Percentiles rank a stretch among this genome's conserved stretches.
Evolutionary conservation across 2,329 filamentous ascomycete genomes (phyloP).

Genomic region (Cercospora janseana): DNA sequence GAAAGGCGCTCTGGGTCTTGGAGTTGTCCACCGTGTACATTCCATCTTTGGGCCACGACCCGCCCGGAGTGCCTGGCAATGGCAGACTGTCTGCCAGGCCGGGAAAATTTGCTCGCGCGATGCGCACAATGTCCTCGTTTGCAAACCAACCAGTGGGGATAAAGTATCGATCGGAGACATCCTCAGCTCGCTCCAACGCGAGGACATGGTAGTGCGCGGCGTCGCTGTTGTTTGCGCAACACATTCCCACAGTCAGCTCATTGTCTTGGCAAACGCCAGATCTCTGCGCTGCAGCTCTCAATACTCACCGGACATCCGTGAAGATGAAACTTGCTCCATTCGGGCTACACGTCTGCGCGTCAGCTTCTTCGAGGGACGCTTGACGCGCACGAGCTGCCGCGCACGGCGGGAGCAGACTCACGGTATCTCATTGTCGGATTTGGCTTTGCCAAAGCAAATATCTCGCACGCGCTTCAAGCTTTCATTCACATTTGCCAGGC

Average conservation of each 20-base stretch:
- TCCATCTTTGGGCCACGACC: conserved; percentile 1
- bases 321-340: conserved; percentile 7
- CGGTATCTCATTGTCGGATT: conserved; percentile 5
- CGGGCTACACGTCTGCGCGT: neutral
- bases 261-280: too few species aligned
- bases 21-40: conserved; percentile 2
- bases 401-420: neutral
- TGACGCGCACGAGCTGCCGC: neutral
- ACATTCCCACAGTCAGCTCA: neutral
- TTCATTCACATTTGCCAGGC: conserved; percentile 2
- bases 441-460: conserved; percentile 8
- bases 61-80: neutral
- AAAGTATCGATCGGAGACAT: conserved; percentile 6
- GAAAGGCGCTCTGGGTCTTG: neutral
- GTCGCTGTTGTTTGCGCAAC: neutral
- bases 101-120: conserved; percentile 2
- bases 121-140: conserved; percentile 2
- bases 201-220: conserved; percentile 6
- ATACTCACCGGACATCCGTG: conserved; percentile 4
- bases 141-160: conserved; percentile 10
- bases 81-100: conserved; percentile 3
- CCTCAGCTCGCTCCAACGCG: neutral
- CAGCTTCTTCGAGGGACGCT: neutral
- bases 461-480: conserved; percentile 6
- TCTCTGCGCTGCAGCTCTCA: too few species aligned